These are phyloP conservation scores for Alternaria burnsii DNA, from an alignment of 2,329 filamentous ascomycete species.

Conservation along the genomic window DNA sequence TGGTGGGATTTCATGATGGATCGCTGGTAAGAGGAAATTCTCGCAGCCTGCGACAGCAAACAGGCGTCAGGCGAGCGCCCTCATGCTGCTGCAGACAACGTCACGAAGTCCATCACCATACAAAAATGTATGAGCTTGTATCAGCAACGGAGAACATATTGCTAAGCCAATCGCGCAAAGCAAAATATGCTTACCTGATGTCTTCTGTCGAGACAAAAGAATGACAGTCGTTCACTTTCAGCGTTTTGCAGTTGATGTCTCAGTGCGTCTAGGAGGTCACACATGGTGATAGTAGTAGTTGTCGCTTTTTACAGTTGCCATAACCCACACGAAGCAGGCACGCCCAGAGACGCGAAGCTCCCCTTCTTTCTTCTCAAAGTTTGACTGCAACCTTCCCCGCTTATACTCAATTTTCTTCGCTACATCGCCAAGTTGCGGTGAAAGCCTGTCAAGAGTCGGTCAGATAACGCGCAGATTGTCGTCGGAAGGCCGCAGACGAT, in stretches of 20 bases:
- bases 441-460: conserved; percentile 16
- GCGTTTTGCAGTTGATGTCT: neutral
- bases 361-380: neutral
- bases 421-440: conserved; percentile 17
- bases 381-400: neutral
- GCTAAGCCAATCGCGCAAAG: neutral
- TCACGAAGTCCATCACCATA: neutral
- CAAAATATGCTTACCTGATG: neutral
- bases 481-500: conserved; percentile 8
- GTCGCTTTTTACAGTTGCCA: neutral
- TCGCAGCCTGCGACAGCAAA: neutral
- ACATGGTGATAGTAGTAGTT: neutral
- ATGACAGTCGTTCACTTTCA: neutral
- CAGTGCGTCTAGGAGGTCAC: neutral
- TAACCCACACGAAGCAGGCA: neutral
- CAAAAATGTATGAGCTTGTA: neutral
- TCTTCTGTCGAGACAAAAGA: neutral
- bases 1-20: neutral
- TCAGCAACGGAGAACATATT: neutral
- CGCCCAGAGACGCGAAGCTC: neutral
- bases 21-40: neutral
- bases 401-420: neutral
- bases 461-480: conserved; percentile 8
- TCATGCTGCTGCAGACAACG: neutral
- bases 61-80: neutral